Evolutionary conservation across 768 basidiomycete genomes (phyloP), one percentile per base, ranked within the genome.

Genomic region (Tulasnella sp.): DNA sequence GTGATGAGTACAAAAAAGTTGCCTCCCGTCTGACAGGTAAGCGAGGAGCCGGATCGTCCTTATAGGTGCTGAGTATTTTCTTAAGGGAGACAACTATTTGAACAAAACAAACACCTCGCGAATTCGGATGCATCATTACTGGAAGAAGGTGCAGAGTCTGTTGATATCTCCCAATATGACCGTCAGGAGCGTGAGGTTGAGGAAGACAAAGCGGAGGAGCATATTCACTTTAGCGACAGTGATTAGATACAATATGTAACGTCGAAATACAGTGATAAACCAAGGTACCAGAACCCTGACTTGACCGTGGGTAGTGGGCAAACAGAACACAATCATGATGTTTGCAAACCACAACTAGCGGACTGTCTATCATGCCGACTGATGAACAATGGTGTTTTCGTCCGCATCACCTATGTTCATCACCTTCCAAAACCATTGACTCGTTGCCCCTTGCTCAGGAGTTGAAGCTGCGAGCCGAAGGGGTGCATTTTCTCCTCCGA

Each of bases 21-120:
- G 68, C 61, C 31, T 73, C 70, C 47, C 73, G 91, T 55, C 65
- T 79, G 31, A 74, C 75, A 51, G 93, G 93, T 89, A 58, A 53
- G 75, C 62, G 6, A 3, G 29, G 25, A 31, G 13, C 6, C 31
- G 27, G 29, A 16, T 16, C 5, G 7, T 19, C 1, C n/a, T 25
- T 16, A n/a, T n/a, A n/a, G n/a, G n/a, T n/a, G n/a, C n/a, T n/a
- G n/a, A n/a, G n/a, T n/a, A n/a, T 40, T 24, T 44, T 41, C n/a
- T 37, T 8, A 57, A 93, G 93, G 93, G 24, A 80, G 89, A 20
- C 90, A 95, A 67, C 67, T 96, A 39, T 99, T 98, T 65, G 89
- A 93, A 66, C 76, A 77, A 33, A 80, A 88, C 62, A 76, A 69
- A 51, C 76, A 76, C 58, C 70, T 91, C 29, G 76, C 69, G 3